phyloP scores from a whole-genome alignment of 257 asterid genomes.

The Forsythia suspensa region DNA sequence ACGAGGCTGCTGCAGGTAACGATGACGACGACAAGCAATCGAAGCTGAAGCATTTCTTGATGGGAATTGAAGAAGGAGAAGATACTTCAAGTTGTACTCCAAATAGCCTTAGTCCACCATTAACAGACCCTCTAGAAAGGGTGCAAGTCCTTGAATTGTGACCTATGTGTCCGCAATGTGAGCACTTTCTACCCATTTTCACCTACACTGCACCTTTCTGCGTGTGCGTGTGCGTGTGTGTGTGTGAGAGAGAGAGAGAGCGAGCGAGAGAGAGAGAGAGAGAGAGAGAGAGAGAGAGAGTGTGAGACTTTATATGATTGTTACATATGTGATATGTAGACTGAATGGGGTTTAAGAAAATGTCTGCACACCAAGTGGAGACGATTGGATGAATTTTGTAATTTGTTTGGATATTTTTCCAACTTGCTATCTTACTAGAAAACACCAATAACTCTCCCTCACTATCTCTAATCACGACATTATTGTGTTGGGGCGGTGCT shows the following conservation, averaged over 20 bases:
- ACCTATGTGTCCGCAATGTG: conserved; percentile 83
- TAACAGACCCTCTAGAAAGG: conserved; percentile 18
- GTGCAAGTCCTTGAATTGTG: conserved; percentile 90
- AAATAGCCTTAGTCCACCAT: conserved; percentile 56
- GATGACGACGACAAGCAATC: conserved; percentile 49
- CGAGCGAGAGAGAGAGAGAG: conserved; percentile 22
- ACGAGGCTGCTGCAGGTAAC: conserved; percentile 26
- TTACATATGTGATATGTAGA: conserved; percentile 25
- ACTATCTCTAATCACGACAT: no score
- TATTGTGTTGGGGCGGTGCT: no score
- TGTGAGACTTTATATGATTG: background rate
- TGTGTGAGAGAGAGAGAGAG: conserved; percentile 12
- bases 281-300: conserved; percentile 7
- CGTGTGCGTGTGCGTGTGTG: background rate
- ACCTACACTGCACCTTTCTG: background rate
- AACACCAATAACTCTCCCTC: conserved; percentile 18
- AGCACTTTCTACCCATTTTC: conserved; percentile 86
- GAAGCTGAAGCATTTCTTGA: conserved; percentile 77
- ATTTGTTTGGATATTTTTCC: conserved; percentile 36
- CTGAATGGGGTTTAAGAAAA: conserved; percentile 40
- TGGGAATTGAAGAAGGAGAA: conserved; percentile 29
- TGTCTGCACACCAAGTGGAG: conserved; percentile 39
- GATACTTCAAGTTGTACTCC: conserved; percentile 64
- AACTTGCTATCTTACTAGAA: conserved; percentile 28
- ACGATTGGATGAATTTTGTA: conserved; percentile 45